Base-by-base conservation (phyloP, 1,284 basidiomycete genomes). In the Ceratobasidium theobromae region DNA sequence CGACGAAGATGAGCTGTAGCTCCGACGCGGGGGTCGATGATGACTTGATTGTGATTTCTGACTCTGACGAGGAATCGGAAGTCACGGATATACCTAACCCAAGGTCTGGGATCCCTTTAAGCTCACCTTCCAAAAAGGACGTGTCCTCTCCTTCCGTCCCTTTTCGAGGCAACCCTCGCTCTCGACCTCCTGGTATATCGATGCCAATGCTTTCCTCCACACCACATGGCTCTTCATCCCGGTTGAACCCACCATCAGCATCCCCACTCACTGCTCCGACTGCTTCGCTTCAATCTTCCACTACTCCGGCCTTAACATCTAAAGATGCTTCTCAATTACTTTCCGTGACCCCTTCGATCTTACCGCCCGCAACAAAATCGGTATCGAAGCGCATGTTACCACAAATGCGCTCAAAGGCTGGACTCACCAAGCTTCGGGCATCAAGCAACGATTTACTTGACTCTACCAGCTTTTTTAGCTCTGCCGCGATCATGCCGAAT, bases 31-130 rank as follows among this genome's bases (percentile, higher is more conserved):
- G 38, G 3, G 49, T 43, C 8, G 60, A 64, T 2, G 60, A 53
- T 32, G 60, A 64, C 11, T 28, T 64, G 4, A 64, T 64, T 25
- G 27, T 64, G 12, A 64, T 64, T 30, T 64, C 60, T 5, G 60
- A 64, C 32, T 28, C 60, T 4, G 60, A 64, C 28, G 60, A 64
- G 21, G 60, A 64, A 23, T 6, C 12, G 27, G 46, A 51, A 27
- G 23, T 25, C 16, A 32, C 21, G 4, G 21, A 25, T 23, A 48
- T 11, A 3, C 14, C 45, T 48, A 21, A 5, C 25, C 3, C n/a
- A 14, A 35, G 40, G 40, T 57, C 53, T 45, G 16, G 16, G 32
- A 27, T 18, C 40, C 18, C 21, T 5, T 21, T 27, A 8, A 9
- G 40, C 38, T 23, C 28, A 32, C 8, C 28, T 28, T 52, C 16